Evolutionary conservation across 2,329 filamentous ascomycete species (phyloP).

Genomic region (Paecilomyces niveus): DNA sequence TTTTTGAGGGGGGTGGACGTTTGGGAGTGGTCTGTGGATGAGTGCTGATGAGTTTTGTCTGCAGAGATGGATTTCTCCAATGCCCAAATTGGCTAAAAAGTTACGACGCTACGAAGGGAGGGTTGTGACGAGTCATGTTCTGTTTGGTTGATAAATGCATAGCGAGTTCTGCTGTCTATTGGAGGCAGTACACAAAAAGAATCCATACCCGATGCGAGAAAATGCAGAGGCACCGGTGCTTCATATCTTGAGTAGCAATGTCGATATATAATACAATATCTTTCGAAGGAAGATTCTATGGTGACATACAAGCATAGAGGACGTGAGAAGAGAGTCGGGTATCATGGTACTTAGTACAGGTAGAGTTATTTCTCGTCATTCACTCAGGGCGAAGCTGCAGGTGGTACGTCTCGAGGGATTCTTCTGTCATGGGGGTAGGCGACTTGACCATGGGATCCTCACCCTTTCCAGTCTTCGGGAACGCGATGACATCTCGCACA

Average conservation of each 20-base stretch:
- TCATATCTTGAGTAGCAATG: neutral
- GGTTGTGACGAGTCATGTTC: neutral
- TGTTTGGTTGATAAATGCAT: neutral
- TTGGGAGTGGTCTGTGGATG: neutral
- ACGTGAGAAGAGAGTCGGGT: neutral
- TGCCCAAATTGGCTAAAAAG: constrained; percentile 50
- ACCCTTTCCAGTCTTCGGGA: constrained; percentile 87
- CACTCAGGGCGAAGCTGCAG: constrained; percentile 31
- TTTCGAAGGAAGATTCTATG: neutral
- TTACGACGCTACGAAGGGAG: neutral
- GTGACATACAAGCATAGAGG: neutral
- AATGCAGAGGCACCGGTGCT: neutral
- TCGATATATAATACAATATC: neutral
- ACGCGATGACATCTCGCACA: constrained; percentile 90
- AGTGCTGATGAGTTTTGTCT: constrained; percentile 6
- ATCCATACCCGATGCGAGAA: neutral
- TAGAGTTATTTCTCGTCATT: neutral
- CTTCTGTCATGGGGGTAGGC: constrained; percentile 60
- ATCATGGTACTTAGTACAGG: neutral
- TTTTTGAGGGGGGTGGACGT: neutral
- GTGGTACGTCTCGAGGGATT: constrained; percentile 55
- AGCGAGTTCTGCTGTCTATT: neutral
- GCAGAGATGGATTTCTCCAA: constrained; percentile 62
- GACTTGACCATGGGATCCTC: constrained; percentile 78
- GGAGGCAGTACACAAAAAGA: neutral